Evolutionary conservation across 176 grass and related monocot genomes (phyloP), one percentile per base, ranked within the genome.

Genomic region (Oryza meridionalis): DNA sequence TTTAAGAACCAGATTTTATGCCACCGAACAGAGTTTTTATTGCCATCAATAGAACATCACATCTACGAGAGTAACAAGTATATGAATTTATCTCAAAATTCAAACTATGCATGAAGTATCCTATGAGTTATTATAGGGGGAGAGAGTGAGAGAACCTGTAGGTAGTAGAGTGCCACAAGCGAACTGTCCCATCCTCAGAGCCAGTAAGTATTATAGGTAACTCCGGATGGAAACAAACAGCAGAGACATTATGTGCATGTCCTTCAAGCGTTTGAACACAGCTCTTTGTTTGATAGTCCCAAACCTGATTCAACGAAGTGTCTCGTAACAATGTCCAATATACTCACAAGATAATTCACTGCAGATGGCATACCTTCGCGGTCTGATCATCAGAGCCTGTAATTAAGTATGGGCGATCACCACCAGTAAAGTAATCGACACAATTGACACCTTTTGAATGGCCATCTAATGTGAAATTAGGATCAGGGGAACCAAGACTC

Each of bases 191-290:
- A 90, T 99, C 96, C 70, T 99, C 96, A 61, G 96, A 99, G 44
- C 93, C 96, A 77, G 96, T 99, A 90, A 99, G 88, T 85, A 99
- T 99, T 53, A 99, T 99, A 65, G 96, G 96, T 83, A 99, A 88
- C 81, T 99, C 96, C 6, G 96, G 96, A 82, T 99, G 96, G 43
- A 99, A 99, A 84, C 91, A 96, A 11, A 94, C 96, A 85, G 93
- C 96, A 55, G 96, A 95, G 42, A 99, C 86, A 84, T 99, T 99
- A 81, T 99, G 96, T 64, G 96, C 88, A 85, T 99, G 96, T 22
- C 96, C 96, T 92, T 99, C 96, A 50, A 99, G 96, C 67, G 93
- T 99, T 88, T 99, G 96, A 77, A 99, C 96, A 65, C 96, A 99
- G 53, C 93, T 95, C 85, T 95, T 99, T 21, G 96, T 99, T 96